These are phyloP conservation scores for Botrytis cinerea DNA, from an alignment of 2,329 filamentous ascomycete species.

Conservation along the genomic window DNA sequence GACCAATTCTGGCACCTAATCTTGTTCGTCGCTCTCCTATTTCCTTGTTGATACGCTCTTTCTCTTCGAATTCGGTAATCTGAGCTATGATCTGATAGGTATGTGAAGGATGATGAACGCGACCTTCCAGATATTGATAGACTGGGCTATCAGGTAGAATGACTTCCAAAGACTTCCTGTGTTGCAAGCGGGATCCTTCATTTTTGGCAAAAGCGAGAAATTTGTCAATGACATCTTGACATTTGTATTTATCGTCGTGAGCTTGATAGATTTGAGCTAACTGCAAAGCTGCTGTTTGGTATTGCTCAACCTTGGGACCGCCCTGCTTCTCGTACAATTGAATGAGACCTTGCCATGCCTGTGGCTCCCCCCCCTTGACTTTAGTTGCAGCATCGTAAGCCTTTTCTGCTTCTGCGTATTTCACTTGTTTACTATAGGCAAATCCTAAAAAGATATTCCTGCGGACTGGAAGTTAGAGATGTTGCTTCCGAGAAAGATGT, in stretches of 20 bases:
- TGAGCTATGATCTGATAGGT: slow-evolving; percentile 83
- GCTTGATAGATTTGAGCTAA: slow-evolving; percentile 75
- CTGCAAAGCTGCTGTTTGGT: slow-evolving; percentile 70
- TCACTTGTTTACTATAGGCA: slow-evolving; percentile 74
- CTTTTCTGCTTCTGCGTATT: slow-evolving; percentile 70
- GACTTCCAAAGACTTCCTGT: slow-evolving; percentile 73
- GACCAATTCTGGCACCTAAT: slow-evolving; percentile 77
- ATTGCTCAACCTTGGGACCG: slow-evolving; percentile 67
- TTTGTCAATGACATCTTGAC: slow-evolving; percentile 72
- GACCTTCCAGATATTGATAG: slow-evolving; percentile 80
- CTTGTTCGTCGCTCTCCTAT: slow-evolving; percentile 88
- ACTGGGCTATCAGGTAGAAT: slow-evolving; percentile 79
- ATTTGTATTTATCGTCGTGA: slow-evolving; percentile 63
- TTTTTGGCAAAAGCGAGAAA: slow-evolving; percentile 73
- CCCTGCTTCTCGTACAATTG: slow-evolving; percentile 82
- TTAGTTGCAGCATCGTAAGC: slow-evolving; percentile 73
- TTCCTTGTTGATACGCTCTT: slow-evolving; percentile 82
- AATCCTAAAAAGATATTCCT: slow-evolving; percentile 87
- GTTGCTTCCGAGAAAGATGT: background rate
- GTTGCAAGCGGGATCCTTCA: slow-evolving; percentile 71
- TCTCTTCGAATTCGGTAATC: slow-evolving; percentile 83
- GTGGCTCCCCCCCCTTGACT: slow-evolving; percentile 73
- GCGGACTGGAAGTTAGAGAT: slow-evolving; percentile 25
- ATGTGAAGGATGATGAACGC: slow-evolving; percentile 74
- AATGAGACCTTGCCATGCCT: slow-evolving; percentile 88